Base-by-base conservation (phyloP, 257 asterid genomes). In the Solanum habrochaites region DNA sequence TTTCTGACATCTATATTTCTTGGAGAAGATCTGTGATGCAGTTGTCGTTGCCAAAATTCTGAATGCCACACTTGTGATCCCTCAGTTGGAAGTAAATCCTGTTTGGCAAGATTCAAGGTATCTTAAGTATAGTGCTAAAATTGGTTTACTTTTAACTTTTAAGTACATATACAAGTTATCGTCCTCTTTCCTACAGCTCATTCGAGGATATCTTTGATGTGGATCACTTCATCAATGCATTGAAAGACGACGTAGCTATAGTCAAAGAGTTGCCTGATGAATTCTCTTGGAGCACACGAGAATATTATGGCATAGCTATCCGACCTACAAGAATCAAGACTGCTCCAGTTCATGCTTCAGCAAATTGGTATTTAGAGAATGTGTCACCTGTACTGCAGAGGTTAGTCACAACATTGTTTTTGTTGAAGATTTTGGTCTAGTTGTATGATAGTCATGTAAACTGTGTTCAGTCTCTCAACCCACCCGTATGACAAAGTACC, bases 51-150 rank as follows among this genome's bases (percentile, higher is more conserved):
- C 99, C 21, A 97, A 97, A 88, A 93, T 96, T 70, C 90, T 97
- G 89, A 97, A 97, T 88, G 99, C 99, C n/a, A 97, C 99, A 69
- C 99, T 97, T 75, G 90, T 94, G 88, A 95, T 97, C 88, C 99
- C 99, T 64, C 86, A 95, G 90, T 93, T 97, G 69, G 99, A 97
- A 96, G 94, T 96, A 47, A 96, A 97, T 91, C 93, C 99, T 25
- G 99, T 97, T 83, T 97, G 99, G 99, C 91, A 94, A 91, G 99
- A 97, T 92, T 96, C 99, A 64, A 97, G 99, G 99, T 97, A n/a
- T 73, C 82, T 62, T 58, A 8, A 37, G 66, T 83, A 20, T 47
- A 45, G 60, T 45, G 11, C 66, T 49, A 82, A 35, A 87, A 64
- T 42, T 11, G 20, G 27, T 29, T 60, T 23, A 2, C 40, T 86